A percentile compares a stretch with the other conserved stretches of the same genome.
Conservation (phyloP, 352 stramenopile species). For the Blastocystis sp. region DNA sequence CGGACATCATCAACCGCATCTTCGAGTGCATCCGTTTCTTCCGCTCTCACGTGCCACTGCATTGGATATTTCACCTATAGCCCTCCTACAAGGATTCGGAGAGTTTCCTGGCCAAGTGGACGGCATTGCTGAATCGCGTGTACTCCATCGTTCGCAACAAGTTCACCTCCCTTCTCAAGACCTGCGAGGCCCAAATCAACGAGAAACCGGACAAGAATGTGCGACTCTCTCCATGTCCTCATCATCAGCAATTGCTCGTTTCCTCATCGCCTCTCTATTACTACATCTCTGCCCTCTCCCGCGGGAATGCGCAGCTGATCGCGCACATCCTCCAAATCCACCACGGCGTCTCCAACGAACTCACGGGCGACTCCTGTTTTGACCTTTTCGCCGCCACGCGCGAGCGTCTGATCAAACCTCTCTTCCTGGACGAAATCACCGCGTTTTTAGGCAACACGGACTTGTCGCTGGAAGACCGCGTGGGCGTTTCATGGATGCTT, state of each 20-base stretch:
- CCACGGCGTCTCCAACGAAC: background rate
- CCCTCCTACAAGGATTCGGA: conserved; percentile 39
- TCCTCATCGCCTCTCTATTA: conserved; percentile 58
- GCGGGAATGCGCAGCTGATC: conserved; percentile 12
- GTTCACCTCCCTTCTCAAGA: conserved; percentile 36
- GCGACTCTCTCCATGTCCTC: background rate
- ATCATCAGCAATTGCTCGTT: conserved; percentile 27
- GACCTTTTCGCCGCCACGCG: conserved; percentile 2
- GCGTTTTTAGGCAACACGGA: background rate
- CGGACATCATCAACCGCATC: conserved; percentile 31
- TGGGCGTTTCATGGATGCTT: background rate
- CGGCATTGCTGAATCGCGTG: conserved; percentile 21
- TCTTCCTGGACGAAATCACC: background rate
- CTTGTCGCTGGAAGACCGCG: background rate
- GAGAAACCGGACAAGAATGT: conserved; percentile 45
- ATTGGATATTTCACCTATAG: background rate
- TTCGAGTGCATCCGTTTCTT: conserved; percentile 60
- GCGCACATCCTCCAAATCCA: conserved; percentile 45
- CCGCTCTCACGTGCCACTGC: conserved; percentile 14
- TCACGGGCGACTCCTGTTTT: conserved; percentile 21
- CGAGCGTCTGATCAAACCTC: background rate
- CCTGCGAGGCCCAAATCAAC: background rate
- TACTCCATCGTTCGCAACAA: conserved; percentile 44
- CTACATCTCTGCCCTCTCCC: conserved; percentile 44
- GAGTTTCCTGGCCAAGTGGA: conserved; percentile 13